A percentile compares a stretch with the other conserved stretches of the same genome.
phyloP scores from a whole-genome alignment of 805 yeast species.

The Saccharomycopsis sp. region DNA sequence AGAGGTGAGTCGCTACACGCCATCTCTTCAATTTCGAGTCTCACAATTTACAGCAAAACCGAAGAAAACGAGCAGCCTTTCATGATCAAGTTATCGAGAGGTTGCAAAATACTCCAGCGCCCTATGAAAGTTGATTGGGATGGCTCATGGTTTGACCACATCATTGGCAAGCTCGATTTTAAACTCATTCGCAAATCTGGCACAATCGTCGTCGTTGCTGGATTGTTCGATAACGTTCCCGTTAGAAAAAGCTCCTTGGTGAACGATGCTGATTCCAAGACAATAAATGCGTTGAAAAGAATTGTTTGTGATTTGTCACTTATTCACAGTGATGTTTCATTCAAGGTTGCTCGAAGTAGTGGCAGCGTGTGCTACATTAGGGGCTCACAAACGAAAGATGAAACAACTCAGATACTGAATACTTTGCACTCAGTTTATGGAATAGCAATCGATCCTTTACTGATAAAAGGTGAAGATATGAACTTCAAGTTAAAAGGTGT shows the following conservation, averaged over 20 bases:
- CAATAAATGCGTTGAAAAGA: constrained; percentile 27
- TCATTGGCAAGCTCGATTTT: constrained; percentile 1
- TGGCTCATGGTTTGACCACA: neutral
- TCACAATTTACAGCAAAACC: constrained; percentile 41
- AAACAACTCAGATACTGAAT: too few relatives aligned
- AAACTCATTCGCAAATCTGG: constrained; percentile 26
- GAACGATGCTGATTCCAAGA: constrained; percentile 22
- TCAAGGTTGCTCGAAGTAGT: constrained; percentile 18
- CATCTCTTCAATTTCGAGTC: constrained; percentile 38
- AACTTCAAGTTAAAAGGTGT: constrained; percentile 28
- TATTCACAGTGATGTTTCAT: constrained; percentile 23
- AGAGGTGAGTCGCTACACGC: constrained; percentile 64
- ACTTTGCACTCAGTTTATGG: neutral
- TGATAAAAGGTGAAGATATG: too few relatives aligned
- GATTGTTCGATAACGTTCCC: constrained; percentile 36
- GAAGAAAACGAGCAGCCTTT: constrained; percentile 23
- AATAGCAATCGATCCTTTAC: too few relatives aligned
- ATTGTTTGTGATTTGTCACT: constrained; percentile 27
- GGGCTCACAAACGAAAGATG: neutral
- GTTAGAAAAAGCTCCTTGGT: constrained; percentile 32
- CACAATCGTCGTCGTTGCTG: constrained; percentile 31
- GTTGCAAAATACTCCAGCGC: constrained; percentile 13
- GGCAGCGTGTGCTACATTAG: neutral
- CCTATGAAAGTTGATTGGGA: constrained; percentile 1
- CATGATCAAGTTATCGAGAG: constrained; percentile 19